phyloP scores from a whole-genome alignment of 2,329 filamentous ascomycete genomes.

The Daldinia eschscholtzii region DNA sequence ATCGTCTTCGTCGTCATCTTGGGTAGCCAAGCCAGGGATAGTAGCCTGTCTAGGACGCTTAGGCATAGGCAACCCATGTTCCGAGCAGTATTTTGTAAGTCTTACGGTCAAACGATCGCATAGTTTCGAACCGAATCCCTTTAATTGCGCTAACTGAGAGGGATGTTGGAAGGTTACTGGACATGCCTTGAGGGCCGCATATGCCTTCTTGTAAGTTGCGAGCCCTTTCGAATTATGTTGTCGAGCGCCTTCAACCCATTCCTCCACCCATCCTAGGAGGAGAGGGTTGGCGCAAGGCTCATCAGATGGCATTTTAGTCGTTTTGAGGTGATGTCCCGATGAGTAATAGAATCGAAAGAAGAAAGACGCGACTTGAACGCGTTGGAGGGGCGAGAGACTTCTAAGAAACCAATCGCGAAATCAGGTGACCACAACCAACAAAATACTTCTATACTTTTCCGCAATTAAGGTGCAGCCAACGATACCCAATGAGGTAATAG shows the following conservation, averaged over 20 bases:
- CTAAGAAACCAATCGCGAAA: conserved; percentile 35
- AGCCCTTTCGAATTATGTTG: conserved; percentile 78
- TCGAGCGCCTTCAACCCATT: conserved; percentile 78
- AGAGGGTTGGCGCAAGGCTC: conserved; percentile 75
- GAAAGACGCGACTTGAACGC: conserved; percentile 31
- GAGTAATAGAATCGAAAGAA: conserved; percentile 8
- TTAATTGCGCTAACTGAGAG: conserved; percentile 77
- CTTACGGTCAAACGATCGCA: conserved; percentile 76
- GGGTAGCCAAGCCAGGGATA: conserved; percentile 49
- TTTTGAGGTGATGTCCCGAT: neutral
- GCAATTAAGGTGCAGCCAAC: neutral
- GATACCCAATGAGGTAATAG: conserved; percentile 27
- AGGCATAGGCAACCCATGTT: conserved; percentile 77
- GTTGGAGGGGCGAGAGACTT: conserved; percentile 14
- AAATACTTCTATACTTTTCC: neutral
- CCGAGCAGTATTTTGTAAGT: conserved; percentile 70
- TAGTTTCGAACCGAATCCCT: conserved; percentile 78
- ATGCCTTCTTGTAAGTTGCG: conserved; percentile 80
- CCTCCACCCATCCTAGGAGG: conserved; percentile 79
- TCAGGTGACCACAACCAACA: conserved; percentile 40
- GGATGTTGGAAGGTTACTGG: conserved; percentile 79
- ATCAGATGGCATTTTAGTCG: conserved; percentile 44
- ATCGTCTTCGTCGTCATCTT: conserved; percentile 54
- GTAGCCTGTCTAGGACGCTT: conserved; percentile 64
- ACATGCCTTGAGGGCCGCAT: conserved; percentile 80